Conservation (phyloP, 2,329 filamentous ascomycete species). For the Ophiostoma populinum region DNA sequence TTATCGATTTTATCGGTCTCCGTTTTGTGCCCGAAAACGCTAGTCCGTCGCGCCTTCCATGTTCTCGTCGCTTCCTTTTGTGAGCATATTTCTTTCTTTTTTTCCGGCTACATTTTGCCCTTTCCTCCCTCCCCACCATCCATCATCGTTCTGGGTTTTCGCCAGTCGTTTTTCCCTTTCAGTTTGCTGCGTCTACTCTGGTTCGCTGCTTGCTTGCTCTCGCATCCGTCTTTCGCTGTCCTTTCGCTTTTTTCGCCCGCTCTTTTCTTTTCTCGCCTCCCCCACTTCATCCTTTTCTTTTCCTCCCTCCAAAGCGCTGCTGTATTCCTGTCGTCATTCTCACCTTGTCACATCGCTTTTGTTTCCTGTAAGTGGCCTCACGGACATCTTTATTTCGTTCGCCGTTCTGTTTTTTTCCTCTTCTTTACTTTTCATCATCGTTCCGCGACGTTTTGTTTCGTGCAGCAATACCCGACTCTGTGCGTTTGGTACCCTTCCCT, state of each 20-base stretch:
- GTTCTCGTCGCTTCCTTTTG: background rate
- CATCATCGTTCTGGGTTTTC: too few species aligned
- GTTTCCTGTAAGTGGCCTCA: slow-evolving; percentile 2
- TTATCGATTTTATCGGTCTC: too few species aligned
- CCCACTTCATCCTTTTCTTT: slow-evolving; percentile 1
- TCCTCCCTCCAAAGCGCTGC: slow-evolving; percentile 1
- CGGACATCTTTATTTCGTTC: background rate
- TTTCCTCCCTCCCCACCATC: too few species aligned
- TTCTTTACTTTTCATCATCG: background rate
- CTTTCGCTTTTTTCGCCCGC: background rate
- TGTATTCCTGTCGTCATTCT: slow-evolving; percentile 3
- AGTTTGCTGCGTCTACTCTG: slow-evolving; percentile 4
- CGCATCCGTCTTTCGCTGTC: background rate
- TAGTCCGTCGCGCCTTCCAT: background rate
- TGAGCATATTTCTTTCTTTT: background rate
- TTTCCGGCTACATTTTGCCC: too few species aligned
- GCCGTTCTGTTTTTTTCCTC: background rate
- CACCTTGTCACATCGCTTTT: slow-evolving; percentile 2
- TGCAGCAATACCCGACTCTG: too few species aligned
- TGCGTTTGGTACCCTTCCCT: too few species aligned
- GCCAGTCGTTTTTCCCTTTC: background rate
- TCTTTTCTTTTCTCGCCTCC: background rate
- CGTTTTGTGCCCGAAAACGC: too few species aligned
- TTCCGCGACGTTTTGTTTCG: too few species aligned
- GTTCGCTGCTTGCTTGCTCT: slow-evolving; percentile 3